phyloP scores from a whole-genome alignment of 345 rosid genomes.

The Dipteronia sinensis region DNA sequence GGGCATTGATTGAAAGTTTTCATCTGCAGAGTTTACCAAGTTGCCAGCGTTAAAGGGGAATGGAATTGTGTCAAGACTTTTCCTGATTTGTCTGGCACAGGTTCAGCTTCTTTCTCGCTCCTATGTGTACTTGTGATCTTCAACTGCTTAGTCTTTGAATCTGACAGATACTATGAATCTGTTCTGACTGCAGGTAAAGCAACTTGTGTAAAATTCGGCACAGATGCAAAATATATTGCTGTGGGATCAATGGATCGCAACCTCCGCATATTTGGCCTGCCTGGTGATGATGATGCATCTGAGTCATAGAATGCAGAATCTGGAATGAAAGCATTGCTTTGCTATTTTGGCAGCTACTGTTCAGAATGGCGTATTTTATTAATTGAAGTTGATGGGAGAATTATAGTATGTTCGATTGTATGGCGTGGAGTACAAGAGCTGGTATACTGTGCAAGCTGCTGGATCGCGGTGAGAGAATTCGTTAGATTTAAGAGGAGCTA shows the following conservation, averaged over 20 bases:
- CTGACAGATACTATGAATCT: not conserved
- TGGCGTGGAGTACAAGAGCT: not conserved
- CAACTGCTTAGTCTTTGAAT: not conserved
- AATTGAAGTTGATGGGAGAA: not conserved
- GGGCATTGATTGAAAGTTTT: not conserved
- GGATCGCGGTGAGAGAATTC: too few relatives aligned
- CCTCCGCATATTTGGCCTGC: conserved; percentile 77
- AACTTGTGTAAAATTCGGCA: conserved; percentile 74
- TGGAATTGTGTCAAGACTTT: conserved; percentile 88
- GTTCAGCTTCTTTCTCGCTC: conserved; percentile 30
- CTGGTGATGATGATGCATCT: conserved; percentile 45
- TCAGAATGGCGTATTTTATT: not conserved
- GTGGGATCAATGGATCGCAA: conserved; percentile 96
- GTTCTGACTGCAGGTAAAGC: conserved; percentile 55
- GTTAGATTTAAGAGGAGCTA: not conserved
- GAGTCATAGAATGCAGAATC: conserved; percentile 42
- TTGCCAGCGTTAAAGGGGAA: conserved; percentile 87
- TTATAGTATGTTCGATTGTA: not conserved
- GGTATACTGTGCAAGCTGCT: not conserved
- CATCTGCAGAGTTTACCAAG: conserved; percentile 73
- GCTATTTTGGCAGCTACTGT: not conserved
- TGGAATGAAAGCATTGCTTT: not conserved
- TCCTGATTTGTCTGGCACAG: conserved; percentile 98
- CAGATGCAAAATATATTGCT: conserved; percentile 76
- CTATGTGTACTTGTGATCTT: not conserved